These are phyloP conservation scores for Coemansia sp. DNA, from an alignment of 192 early-diverging fungal species.

Conservation along the genomic window DNA sequence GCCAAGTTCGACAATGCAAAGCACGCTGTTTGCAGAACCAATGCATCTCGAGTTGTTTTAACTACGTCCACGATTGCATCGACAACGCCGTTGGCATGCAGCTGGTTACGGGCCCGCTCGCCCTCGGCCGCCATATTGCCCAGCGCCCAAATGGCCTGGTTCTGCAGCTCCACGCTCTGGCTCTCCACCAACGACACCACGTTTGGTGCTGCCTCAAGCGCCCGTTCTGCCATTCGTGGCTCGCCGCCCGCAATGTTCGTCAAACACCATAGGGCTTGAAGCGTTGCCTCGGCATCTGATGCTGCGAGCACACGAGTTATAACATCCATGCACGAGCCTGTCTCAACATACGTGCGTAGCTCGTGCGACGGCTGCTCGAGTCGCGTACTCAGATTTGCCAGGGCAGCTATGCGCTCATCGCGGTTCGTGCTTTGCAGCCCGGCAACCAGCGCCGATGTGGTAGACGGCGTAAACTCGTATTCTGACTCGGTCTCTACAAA, in stretches of 20 bases:
- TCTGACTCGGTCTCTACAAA: constrained; percentile 68
- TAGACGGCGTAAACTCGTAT: constrained; percentile 42
- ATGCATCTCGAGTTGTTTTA: constrained; percentile 57
- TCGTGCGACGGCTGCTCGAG: constrained; percentile 54
- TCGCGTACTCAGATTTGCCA: constrained; percentile 50
- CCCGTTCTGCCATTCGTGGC: constrained; percentile 25
- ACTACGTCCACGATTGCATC: constrained; percentile 71
- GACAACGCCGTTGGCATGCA: constrained; percentile 75
- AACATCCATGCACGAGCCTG: constrained; percentile 40
- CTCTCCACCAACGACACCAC: constrained; percentile 54
- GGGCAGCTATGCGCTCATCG: constrained; percentile 32
- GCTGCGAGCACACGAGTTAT: constrained; percentile 46
- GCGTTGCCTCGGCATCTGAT: constrained; percentile 57
- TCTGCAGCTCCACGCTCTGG: constrained; percentile 64
- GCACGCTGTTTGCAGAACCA: constrained; percentile 64
- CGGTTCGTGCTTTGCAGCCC: constrained; percentile 27
- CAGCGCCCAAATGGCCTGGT: constrained; percentile 89
- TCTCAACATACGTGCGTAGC: constrained; percentile 44
- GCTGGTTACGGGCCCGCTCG: constrained; percentile 67
- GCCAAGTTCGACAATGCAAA: constrained; percentile 74
- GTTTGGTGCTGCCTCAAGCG: constrained; percentile 51
- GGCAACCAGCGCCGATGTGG: constrained; percentile 5
- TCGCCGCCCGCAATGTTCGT: constrained; percentile 59
- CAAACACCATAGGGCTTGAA: constrained; percentile 59
- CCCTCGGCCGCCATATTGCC: constrained; percentile 94